A percentile compares a stretch with the other conserved stretches of the same genome.
phyloP scores from a whole-genome alignment of 148 eudicot species.

The Selenicereus undatus region DNA sequence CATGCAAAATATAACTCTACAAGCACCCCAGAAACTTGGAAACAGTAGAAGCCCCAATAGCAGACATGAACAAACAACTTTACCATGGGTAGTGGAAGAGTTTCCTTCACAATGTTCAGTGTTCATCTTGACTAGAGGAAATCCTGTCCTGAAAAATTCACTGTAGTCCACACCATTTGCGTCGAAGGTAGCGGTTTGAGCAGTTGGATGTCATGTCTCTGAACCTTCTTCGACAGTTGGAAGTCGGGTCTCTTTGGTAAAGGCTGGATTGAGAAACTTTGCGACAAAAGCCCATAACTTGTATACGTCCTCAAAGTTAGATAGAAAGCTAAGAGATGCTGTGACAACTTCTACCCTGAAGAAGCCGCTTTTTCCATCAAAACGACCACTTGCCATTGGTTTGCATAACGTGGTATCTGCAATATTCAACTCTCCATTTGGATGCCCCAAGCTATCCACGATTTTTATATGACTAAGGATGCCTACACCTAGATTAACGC shows the following conservation, averaged over 20 bases:
- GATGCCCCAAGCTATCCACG: slow-evolving; percentile 48
- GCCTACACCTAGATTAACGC: slow-evolving; percentile 79
- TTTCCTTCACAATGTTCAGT: slow-evolving; percentile 16
- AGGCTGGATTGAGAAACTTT: slow-evolving; percentile 73
- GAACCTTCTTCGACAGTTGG: slow-evolving; percentile 58
- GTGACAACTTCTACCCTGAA: slow-evolving; percentile 87
- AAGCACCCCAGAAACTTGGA: slow-evolving; percentile 18
- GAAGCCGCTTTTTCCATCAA: slow-evolving; percentile 61
- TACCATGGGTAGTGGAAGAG: slow-evolving; percentile 20
- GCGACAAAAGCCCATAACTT: slow-evolving; percentile 91
- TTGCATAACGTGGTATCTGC: slow-evolving; percentile 69
- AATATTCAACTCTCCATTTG: slow-evolving; percentile 42
- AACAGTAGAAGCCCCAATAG: slow-evolving; percentile 9
- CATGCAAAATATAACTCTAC: slow-evolving; percentile 23
- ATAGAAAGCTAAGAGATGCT: slow-evolving; percentile 81
- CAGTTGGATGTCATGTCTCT: slow-evolving; percentile 30
- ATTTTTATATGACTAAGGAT: slow-evolving; percentile 74
- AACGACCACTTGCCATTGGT: slow-evolving; percentile 68
- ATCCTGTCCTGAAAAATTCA: slow-evolving; percentile 3
- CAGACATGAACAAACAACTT: slow-evolving; percentile 23
- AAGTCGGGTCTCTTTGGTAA: slow-evolving; percentile 50
- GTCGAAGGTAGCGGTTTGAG: not conserved
- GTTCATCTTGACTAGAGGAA: not conserved
- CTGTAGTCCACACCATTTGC: slow-evolving; percentile 6
- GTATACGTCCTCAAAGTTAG: slow-evolving; percentile 85